Evolutionary conservation across 768 basidiomycete species (phyloP).

Genomic region (Termitomyces sp.): DNA sequence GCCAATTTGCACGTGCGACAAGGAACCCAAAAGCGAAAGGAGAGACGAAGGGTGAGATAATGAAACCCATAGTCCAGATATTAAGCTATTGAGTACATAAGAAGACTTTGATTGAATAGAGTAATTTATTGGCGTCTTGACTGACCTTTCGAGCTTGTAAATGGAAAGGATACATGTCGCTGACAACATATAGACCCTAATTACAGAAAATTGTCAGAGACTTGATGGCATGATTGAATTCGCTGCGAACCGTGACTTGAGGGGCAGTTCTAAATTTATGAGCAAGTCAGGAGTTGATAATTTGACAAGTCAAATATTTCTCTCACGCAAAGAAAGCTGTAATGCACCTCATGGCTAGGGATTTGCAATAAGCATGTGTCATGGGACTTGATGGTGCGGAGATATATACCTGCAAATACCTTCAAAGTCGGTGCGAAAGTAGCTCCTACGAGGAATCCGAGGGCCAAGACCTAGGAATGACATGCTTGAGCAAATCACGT

Average conservation of each 20-base stretch:
- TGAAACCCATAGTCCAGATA: constrained; percentile 56
- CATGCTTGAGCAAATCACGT: background rate
- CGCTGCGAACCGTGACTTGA: constrained; percentile 47
- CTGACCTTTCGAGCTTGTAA: constrained; percentile 58
- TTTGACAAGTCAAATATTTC: background rate
- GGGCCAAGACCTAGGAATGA: constrained; percentile 38
- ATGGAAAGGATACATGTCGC: constrained; percentile 66
- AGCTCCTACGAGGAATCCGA: constrained; percentile 54
- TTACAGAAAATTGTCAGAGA: background rate
- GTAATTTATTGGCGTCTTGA: constrained; percentile 17
- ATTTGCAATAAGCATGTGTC: background rate
- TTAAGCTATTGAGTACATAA: constrained; percentile 31
- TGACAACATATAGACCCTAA: constrained; percentile 55
- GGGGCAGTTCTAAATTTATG: constrained; percentile 23
- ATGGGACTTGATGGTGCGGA: background rate
- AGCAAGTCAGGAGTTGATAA: background rate
- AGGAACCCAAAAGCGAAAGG: constrained; percentile 67
- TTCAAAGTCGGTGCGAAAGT: constrained; percentile 49
- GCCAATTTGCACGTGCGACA: constrained; percentile 50
- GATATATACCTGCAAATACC: constrained; percentile 40
- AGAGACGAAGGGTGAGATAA: constrained; percentile 55
- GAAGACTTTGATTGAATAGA: background rate
- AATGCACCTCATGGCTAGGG: constrained; percentile 52
- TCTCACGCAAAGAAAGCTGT: constrained; percentile 50
- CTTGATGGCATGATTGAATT: background rate